phyloP scores from a whole-genome alignment of 495 filamentous ascomycete species.

The Ascobolus immersus region DNA sequence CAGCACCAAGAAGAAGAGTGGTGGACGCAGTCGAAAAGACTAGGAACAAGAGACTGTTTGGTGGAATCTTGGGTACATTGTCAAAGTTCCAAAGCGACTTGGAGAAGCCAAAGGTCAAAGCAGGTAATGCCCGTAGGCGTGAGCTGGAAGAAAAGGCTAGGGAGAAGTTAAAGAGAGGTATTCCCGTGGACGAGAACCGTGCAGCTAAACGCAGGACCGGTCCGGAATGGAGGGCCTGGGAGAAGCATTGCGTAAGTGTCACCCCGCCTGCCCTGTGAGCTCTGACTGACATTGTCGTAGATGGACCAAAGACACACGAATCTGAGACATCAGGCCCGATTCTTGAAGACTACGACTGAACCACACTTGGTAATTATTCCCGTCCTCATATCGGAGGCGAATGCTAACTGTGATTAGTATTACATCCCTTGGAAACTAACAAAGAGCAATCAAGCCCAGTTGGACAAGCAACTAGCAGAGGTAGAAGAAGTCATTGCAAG shows the following conservation, averaged over 20 bases:
- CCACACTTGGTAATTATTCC: conserved; percentile 46
- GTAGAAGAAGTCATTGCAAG: conserved; percentile 25
- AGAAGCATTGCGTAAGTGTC: conserved; percentile 47
- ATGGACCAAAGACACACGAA: conserved; percentile 56
- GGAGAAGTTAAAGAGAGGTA: conserved; percentile 54
- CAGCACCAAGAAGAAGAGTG: too few species aligned
- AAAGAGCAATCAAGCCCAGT: conserved; percentile 32
- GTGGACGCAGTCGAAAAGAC: too few species aligned
- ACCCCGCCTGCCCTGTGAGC: conserved; percentile 1
- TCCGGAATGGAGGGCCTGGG: conserved; percentile 49
- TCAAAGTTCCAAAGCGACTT: conserved; percentile 35
- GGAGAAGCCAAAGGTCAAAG: conserved; percentile 30
- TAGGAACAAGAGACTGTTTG: conserved; percentile 80
- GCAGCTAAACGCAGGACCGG: conserved; percentile 30
- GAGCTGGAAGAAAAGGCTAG: conserved; percentile 82
- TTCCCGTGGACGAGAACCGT: conserved; percentile 36
- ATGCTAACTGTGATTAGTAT: conserved; percentile 29
- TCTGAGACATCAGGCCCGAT: conserved; percentile 45
- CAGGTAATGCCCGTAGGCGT: conserved; percentile 43
- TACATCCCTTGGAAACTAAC: conserved; percentile 70
- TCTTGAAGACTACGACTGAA: conserved; percentile 43
- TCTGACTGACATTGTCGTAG: conserved; percentile 23
- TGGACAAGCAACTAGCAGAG: conserved; percentile 33
- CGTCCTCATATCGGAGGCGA: conserved; percentile 2
- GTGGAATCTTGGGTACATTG: conserved; percentile 62